Base-by-base conservation (phyloP, 495 filamentous ascomycete species). In the Immersiella caudata region DNA sequence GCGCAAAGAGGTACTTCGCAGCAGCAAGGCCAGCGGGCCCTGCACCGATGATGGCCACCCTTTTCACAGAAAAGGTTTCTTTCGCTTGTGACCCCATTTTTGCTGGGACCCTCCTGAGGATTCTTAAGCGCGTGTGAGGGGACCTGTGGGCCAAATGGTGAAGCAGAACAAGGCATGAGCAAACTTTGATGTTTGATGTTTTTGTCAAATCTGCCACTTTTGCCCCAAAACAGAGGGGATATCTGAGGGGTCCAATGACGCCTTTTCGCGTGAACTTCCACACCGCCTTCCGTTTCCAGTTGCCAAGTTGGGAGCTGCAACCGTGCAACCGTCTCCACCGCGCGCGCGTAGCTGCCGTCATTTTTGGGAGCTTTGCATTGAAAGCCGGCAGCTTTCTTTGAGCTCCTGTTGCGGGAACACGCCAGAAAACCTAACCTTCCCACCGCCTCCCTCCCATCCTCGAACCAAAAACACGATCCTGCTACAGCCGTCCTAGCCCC, bases 1-100 rank as follows among this genome's bases (percentile, higher is more conserved):
- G 92, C 29, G 90, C 91, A 5, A 88, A 76, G 20, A 97, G 81
- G 68, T 91, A 93, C 73, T 89, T 93, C 27, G 91, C 90, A 6
- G 87, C 84, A 20, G 84, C 84, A 3, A 92, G 78, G 1, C 91
- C 91, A 60, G 82, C 83, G 1, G 90, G 89, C 0, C 91, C 91
- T 6, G 87, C 91, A 18, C 91, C 91, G 68, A 94, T 84, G 25
- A 94, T 80, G 50, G 86, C 89, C 66, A 93, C 79, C 22, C 74
- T 82, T 61, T 79, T 78, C 62, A 89, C 79, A 60, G 74, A 35
- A 74, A 83, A 84, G 1, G 21, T 25, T 6, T 14, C 55, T 12
- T 72, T 46, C 4, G 40, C 36, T 14, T 68, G 62, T 9, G 75
- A 76, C 8, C 74, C 75, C 77, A 78, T 79, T 27, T 18, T 26